Evolutionary conservation across 2,329 filamentous ascomycete genomes (phyloP).

Genomic region (Diaporthe destruens): DNA sequence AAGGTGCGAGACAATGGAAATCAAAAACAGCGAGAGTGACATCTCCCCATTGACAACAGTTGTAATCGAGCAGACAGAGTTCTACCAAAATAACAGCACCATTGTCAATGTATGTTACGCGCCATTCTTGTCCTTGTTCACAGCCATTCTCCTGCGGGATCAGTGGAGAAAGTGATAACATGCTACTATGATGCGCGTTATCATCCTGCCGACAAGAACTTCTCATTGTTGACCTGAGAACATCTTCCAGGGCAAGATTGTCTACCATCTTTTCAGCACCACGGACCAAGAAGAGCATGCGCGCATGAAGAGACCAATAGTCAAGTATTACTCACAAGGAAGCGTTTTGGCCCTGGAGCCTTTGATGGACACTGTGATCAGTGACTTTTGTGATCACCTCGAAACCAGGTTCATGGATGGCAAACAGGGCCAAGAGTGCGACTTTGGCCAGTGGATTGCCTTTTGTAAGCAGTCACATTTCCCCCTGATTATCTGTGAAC

Average conservation of each 20-base stretch:
- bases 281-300: constrained; percentile 4
- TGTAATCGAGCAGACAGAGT: not conserved
- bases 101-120: not conserved
- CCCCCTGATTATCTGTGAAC: rapidly evolving
- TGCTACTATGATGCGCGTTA: not conserved
- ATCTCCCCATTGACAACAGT: rapidly evolving
- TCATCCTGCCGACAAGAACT: not conserved
- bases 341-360: not conserved
- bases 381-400: constrained; percentile 1
- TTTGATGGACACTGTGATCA: not conserved
- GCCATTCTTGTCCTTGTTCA: not conserved
- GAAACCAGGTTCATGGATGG: not conserved
- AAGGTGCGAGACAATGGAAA: not conserved
- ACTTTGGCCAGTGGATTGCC: not conserved
- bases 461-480: not conserved
- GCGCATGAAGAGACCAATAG: not conserved
- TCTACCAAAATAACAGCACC: not conserved
- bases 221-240: not conserved
- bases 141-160: too few species aligned
- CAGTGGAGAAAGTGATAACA: not conserved
- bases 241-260: not conserved
- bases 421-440: constrained; percentile 7
- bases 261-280: constrained; percentile 1
- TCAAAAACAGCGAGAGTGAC: too few species aligned
- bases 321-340: not conserved